Conservation (phyloP, 192 early-diverging fungal genomes). For the Umbelopsis vinacea region DNA sequence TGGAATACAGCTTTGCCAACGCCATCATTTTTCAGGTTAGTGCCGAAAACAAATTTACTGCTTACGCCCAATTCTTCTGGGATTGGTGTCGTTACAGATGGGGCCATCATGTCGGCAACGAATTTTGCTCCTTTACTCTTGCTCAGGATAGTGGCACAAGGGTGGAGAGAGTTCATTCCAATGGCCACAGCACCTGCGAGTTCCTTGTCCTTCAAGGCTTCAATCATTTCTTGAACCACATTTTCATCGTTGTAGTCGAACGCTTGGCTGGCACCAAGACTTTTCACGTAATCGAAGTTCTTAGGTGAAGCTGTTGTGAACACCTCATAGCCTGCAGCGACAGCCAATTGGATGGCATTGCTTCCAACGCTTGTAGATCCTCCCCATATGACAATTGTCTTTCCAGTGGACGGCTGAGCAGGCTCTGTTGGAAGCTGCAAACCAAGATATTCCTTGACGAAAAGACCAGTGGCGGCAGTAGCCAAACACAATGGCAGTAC, state of each 20-base stretch:
- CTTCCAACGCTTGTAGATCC: constrained; percentile 62
- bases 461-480: constrained; percentile 55
- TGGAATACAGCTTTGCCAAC: neutral
- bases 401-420: constrained; percentile 16
- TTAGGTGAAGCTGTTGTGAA: constrained; percentile 53
- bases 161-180: neutral
- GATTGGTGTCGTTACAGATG: neutral
- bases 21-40: neutral
- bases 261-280: constrained; percentile 50
- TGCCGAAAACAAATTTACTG: neutral
- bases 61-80: neutral
- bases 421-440: constrained; percentile 4
- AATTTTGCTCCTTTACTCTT: constrained; percentile 2
- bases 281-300: constrained; percentile 46
- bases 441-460: constrained; percentile 26
- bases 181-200: constrained; percentile 3
- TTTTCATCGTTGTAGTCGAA: constrained; percentile 53
- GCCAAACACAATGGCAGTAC: constrained; percentile 54
- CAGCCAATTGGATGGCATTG: constrained; percentile 49
- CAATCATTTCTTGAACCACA: constrained; percentile 7
- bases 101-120: neutral
- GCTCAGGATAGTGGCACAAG: neutral
- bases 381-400: constrained; percentile 53
- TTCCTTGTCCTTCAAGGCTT: neutral
- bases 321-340: constrained; percentile 35